These are phyloP conservation scores for Arthrobotrys musiformis DNA, from an alignment of 2,329 filamentous ascomycete genomes.

Conservation along the genomic window DNA sequence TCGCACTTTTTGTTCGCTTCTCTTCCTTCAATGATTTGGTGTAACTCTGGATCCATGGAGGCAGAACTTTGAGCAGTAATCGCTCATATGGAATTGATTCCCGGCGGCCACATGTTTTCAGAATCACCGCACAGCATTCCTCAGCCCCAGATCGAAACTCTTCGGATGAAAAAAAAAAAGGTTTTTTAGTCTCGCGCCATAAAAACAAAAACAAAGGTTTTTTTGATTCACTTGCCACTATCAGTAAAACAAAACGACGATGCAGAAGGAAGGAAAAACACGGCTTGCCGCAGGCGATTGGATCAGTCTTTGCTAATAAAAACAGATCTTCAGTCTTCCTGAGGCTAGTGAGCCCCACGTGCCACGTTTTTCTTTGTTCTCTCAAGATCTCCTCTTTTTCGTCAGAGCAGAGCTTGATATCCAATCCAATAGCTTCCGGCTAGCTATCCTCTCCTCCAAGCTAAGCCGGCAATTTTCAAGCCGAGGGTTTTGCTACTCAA, in stretches of 20 bases:
- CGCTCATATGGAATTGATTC: not conserved
- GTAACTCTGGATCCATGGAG: constrained; percentile 4
- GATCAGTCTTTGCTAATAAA: not conserved
- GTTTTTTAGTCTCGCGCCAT: not conserved
- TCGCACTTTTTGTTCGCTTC: no score
- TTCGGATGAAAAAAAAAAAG: constrained; percentile 30
- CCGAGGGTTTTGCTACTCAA: constrained; percentile 8
- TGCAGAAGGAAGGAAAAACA: constrained; percentile 15
- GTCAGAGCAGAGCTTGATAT: not conserved
- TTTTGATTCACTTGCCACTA: not conserved
- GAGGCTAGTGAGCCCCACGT: constrained; percentile 6
- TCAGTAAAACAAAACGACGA: not conserved
- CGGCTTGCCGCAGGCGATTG: not conserved
- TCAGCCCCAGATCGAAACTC: not conserved
- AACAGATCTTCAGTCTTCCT: not conserved
- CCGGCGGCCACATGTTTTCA: not conserved
- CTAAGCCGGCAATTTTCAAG: constrained; percentile 11
- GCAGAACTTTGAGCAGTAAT: not conserved
- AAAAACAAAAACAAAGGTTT: not conserved
- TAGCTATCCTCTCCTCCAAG: not conserved
- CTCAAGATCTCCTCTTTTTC: not conserved
- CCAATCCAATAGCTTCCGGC: no score
- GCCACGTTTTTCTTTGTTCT: not conserved
- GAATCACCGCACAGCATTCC: no score
- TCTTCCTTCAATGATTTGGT: not conserved